A percentile compares a stretch with the other conserved stretches of the same genome.
Conservation (phyloP, 2,329 filamentous ascomycete genomes). For the Verticillium klebahnii region DNA sequence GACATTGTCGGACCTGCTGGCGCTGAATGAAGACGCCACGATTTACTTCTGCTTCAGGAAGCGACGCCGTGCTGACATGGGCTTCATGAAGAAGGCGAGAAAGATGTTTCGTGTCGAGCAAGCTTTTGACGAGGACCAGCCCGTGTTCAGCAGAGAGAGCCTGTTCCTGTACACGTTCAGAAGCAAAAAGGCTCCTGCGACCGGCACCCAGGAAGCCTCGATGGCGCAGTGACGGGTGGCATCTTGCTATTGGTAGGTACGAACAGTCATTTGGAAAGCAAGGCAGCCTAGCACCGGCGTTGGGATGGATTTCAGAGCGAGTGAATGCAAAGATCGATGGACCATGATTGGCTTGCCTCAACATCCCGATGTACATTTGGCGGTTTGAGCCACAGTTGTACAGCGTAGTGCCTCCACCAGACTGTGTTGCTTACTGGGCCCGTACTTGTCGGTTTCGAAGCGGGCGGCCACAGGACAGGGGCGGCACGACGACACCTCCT, state of each 20-base stretch:
- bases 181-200: conserved; percentile 23
- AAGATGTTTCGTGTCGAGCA: conserved; percentile 62
- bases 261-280: neutral
- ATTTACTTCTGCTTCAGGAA: conserved; percentile 93
- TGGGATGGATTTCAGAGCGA: neutral
- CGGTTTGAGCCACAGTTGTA: neutral
- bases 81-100: conserved; percentile 67
- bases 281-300: neutral
- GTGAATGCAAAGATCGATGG: neutral
- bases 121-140: conserved; percentile 55
- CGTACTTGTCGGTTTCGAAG: too few species aligned
- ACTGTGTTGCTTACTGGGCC: neutral
- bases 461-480: neutral
- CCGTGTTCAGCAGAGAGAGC: conserved; percentile 50
- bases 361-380: neutral
- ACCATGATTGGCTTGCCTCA: neutral
- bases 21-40: conserved; percentile 60
- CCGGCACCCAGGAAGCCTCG: neutral
- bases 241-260: neutral
- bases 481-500: neutral
- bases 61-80: conserved; percentile 73
- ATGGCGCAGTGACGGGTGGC: conserved; percentile 1
- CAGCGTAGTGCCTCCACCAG: neutral
- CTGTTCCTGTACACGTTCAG: conserved; percentile 59
- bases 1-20: conserved; percentile 71